Percentiles rank a stretch among this genome's conserved stretches.
Conservation (phyloP, 2,329 filamentous ascomycete species). For the Sarocladiaceae sp. region DNA sequence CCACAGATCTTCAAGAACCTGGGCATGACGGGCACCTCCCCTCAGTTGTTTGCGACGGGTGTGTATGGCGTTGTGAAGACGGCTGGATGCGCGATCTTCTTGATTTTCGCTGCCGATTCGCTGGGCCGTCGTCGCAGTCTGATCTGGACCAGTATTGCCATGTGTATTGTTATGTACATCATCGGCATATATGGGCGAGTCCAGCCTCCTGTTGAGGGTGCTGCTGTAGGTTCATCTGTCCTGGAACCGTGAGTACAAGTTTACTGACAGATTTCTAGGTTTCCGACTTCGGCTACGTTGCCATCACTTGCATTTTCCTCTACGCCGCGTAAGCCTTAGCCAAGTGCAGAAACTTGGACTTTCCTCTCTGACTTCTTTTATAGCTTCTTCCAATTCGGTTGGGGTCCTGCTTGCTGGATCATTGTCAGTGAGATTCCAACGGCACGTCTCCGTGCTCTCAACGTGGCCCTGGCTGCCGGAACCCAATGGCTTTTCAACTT, state of each 20-base stretch:
- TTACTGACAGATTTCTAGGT: constrained; percentile 29
- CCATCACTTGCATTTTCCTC: constrained; percentile 67
- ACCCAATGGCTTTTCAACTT: constrained; percentile 76
- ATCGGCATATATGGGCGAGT: constrained; percentile 68
- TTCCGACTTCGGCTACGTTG: constrained; percentile 64
- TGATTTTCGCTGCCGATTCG: constrained; percentile 64
- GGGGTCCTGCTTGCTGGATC: constrained; percentile 71
- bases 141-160: constrained; percentile 60
- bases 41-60: constrained; percentile 67
- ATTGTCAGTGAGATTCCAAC: constrained; percentile 66
- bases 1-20: constrained; percentile 65
- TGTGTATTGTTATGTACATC: constrained; percentile 62
- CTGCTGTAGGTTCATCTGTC: constrained; percentile 29
- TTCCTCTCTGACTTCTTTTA: constrained; percentile 15
- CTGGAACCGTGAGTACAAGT: neutral
- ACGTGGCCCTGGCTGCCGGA: constrained; percentile 63
- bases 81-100: constrained; percentile 57
- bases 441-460: constrained; percentile 59
- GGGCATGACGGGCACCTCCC: constrained; percentile 51
- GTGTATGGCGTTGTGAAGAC: constrained; percentile 72
- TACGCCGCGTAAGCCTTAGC: constrained; percentile 51
- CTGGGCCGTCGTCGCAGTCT: constrained; percentile 59
- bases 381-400: constrained; percentile 62
- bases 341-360: neutral
- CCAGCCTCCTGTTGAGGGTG: constrained; percentile 49